Evolutionary conservation across 352 stramenopile genomes (phyloP), one percentile per base, ranked within the genome.

Genomic region (Pseudoperonospora humuli): DNA sequence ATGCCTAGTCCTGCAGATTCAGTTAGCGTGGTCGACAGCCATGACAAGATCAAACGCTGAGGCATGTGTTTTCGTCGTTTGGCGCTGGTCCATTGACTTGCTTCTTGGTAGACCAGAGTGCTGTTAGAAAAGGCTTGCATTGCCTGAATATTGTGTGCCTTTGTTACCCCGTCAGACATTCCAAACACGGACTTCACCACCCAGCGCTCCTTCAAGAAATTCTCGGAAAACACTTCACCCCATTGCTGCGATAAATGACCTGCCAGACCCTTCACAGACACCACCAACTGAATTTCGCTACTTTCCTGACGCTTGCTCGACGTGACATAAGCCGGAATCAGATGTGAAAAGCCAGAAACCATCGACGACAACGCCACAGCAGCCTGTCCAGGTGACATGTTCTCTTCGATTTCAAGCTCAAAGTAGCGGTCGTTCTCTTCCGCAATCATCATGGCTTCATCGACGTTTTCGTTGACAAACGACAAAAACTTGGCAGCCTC

Each of bases 131-230:
- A 82, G 1, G 70, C 67, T 26, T 82, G 61, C 26, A 70, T 59
- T 14, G 19, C 23, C 18, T 61, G 63, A 17, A 54, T 58, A 3
- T 50, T 61, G 25, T 48, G 21, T 5, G 45, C 39, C 57, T 70
- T 37, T 20, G 43, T 46, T 27, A 14, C 5, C 42, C 35, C n/a
- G 11, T 63, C 66, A 36, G 49, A 57, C 14, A 61, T 20, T 3
- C 49, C 35, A 54, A 77, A 72, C 25, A 73, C 51, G 2, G 63
- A 74, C 31, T 75, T 91, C 1, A 91, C 72, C 7, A 40, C 45
- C 78, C 78, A 91, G 39, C 79, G 85, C 11, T 86, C 74, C 13
- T 75, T 73, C 21, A 88, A 39, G 39, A 90, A 88, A 33, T 86
- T 72, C 21, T 91, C 75, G 1, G 74, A 70, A 4, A 56, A 45